A percentile compares a stretch with the other conserved stretches of the same genome.
Conservation (phyloP, 768 basidiomycete species). For the Boletus barrowsii region DNA sequence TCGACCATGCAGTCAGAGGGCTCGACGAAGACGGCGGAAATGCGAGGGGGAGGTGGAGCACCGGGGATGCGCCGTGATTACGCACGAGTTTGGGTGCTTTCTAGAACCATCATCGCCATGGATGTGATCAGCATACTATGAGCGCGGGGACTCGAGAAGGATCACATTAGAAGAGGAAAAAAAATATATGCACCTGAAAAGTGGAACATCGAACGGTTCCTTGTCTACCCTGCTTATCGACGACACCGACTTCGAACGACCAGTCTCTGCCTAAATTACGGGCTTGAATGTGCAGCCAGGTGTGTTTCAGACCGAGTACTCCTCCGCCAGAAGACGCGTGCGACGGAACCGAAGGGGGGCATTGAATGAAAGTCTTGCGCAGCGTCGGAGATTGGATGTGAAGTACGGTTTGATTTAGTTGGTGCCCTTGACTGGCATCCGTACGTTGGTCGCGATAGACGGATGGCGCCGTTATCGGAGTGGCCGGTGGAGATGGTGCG, state of each 20-base stretch:
- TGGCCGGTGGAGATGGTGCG: slow-evolving; percentile 44
- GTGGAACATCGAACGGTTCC: slow-evolving; percentile 71
- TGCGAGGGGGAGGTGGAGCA: slow-evolving; percentile 68
- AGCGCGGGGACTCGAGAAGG: background rate
- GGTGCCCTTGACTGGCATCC: slow-evolving; percentile 32
- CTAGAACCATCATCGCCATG: slow-evolving; percentile 33
- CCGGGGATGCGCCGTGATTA: slow-evolving; percentile 39
- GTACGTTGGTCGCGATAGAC: slow-evolving; percentile 28
- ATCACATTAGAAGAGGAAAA: background rate
- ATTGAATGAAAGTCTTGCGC: slow-evolving; percentile 63
- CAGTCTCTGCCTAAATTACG: slow-evolving; percentile 65
- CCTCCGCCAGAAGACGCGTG: slow-evolving; percentile 6
- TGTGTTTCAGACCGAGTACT: slow-evolving; percentile 59
- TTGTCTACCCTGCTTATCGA: slow-evolving; percentile 56
- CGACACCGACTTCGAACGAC: slow-evolving; percentile 73
- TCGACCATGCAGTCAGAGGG: slow-evolving; percentile 68
- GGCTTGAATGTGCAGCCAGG: slow-evolving; percentile 76
- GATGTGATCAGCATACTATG: slow-evolving; percentile 1
- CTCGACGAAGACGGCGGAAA: slow-evolving; percentile 56
- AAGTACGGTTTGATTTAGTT: slow-evolving; percentile 64
- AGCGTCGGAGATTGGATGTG: slow-evolving; percentile 79
- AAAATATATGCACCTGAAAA: slow-evolving; percentile 59
- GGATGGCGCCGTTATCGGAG: slow-evolving; percentile 42
- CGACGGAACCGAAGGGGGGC: slow-evolving; percentile 40
- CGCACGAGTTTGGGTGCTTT: slow-evolving; percentile 52